A percentile compares a stretch with the other conserved stretches of the same genome.
Evolutionary conservation across 768 basidiomycete genomes (phyloP).

Genomic region (Pleurotus giganteus): DNA sequence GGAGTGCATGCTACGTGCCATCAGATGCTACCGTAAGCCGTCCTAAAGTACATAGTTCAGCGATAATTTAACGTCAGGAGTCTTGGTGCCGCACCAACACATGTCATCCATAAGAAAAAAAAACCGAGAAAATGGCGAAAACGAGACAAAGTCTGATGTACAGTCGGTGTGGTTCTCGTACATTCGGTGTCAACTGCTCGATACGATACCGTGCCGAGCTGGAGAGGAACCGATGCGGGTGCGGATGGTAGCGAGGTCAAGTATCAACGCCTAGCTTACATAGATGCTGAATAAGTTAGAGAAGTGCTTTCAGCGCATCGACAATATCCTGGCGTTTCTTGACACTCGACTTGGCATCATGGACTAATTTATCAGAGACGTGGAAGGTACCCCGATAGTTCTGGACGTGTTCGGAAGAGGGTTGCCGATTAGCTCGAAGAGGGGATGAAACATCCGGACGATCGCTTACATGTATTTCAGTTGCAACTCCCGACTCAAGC

Average conservation of each 20-base stretch:
- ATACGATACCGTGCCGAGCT: slow-evolving; percentile 5
- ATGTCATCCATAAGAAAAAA: background rate
- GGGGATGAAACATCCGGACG: background rate
- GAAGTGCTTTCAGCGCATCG: slow-evolving; percentile 5
- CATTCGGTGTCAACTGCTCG: slow-evolving; percentile 2
- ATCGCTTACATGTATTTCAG: slow-evolving; percentile 10
- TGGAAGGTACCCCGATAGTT: slow-evolving; percentile 11
- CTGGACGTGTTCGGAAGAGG: slow-evolving; percentile 1
- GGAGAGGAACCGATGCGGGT: slow-evolving; percentile 5
- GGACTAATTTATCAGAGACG: slow-evolving; percentile 11
- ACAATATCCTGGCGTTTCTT: slow-evolving; percentile 10
- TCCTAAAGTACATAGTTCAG: background rate
- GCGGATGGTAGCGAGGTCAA: background rate
- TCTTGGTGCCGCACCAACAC: background rate
- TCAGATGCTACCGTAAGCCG: slow-evolving; percentile 7
- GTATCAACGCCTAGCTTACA: background rate
- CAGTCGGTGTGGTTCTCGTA: background rate
- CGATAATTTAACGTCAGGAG: background rate
- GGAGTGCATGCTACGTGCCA: background rate
- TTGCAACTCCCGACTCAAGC: slow-evolving; percentile 7
- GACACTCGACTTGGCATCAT: slow-evolving; percentile 7
- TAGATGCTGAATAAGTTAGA: background rate
- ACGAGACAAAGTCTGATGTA: slow-evolving; percentile 1
- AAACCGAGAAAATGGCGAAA: background rate
- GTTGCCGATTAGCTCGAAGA: slow-evolving; percentile 3